phyloP scores from a whole-genome alignment of 257 asterid species.

The Sherardia arvensis region DNA sequence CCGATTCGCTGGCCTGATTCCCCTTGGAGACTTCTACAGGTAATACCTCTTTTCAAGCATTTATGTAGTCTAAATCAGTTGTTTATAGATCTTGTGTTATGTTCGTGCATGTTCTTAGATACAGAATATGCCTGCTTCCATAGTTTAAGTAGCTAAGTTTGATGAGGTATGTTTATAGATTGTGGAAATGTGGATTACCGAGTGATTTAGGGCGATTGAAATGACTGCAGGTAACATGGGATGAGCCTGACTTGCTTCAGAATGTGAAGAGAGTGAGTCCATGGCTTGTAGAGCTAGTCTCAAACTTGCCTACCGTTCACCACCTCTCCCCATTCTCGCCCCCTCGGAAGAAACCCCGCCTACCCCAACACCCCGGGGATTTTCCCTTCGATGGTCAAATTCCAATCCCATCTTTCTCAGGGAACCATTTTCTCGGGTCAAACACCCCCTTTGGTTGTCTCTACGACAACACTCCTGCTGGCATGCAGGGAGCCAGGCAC shows the following conservation, averaged over 20 bases:
- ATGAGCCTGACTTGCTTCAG: conserved; percentile 83
- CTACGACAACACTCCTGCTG: conserved; percentile 73
- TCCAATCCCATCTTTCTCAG: conserved; percentile 42
- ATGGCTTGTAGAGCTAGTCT: conserved; percentile 75
- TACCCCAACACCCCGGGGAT: conserved; percentile 41
- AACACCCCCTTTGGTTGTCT: conserved; percentile 49
- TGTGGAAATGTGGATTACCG: background rate
- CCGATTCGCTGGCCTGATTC: conserved; percentile 93
- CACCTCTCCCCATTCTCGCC: conserved; percentile 69
- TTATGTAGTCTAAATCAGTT: background rate
- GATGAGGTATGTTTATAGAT: background rate
- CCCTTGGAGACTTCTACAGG: conserved; percentile 98
- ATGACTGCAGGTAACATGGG: conserved; percentile 69
- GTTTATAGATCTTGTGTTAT: background rate
- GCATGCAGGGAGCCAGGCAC: conserved; percentile 99
- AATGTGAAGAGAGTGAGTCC: conserved; percentile 85
- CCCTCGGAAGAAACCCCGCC: conserved; percentile 52
- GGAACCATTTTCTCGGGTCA: conserved; percentile 37
- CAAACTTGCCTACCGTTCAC: conserved; percentile 59
- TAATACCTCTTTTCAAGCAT: conserved; percentile 6
- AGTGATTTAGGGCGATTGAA: background rate
- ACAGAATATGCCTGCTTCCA: background rate
- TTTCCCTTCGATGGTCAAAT: conserved; percentile 44
- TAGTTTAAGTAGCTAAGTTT: background rate
- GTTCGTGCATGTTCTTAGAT: background rate